Evolutionary conservation across 1,284 basidiomycete genomes (phyloP), one percentile per base, ranked within the genome.

Genomic region (Ganoderma sp.): DNA sequence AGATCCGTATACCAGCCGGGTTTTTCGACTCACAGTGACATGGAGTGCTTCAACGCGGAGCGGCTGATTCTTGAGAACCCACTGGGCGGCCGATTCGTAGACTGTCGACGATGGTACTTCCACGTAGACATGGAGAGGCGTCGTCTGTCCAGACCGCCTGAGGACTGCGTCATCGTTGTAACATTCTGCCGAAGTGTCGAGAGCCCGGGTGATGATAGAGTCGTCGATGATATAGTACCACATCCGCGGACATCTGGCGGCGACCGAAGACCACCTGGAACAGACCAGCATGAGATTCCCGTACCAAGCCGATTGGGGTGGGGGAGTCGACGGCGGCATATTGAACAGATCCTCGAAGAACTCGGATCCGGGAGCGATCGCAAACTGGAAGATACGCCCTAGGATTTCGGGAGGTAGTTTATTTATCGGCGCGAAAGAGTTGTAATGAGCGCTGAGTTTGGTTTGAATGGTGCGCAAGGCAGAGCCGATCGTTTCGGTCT

Each of bases 401-500:
- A 63, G 61, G 17, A 54, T 37, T 39, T 63, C 61, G 43, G 34
- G 5, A n/a, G 61, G 61, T 8, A 50, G 32, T 19, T 63, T 34
- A 12, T 54, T 48, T 0, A 63, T 45, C 0, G 48, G 48, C 12
- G 22, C 19, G 54, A 48, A 43, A 22, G 22, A 25, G 22, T 50
- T 50, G 10, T 4, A 25, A 22, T 50, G 22, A 10, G 9, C 10
- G 48, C 22, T 50, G 22, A 50, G 48, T 22, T 10, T 50, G 22
- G 48, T 22, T 12, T 50, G 48, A 25, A 50, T 14, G 48, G 22
- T n/a, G 3, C 9, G 10, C 5, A 50, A 50, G 48, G 48, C 48
- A 3, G 48, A 25, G 48, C 48, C 10, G 48, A 50, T 9, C n/a
- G 22, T 22, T 25, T 50, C 48, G 2, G 12, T 14, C 48, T 50